Base-by-base conservation (phyloP, 2,329 filamentous ascomycete species). In the Amesomyces nigricolor region DNA sequence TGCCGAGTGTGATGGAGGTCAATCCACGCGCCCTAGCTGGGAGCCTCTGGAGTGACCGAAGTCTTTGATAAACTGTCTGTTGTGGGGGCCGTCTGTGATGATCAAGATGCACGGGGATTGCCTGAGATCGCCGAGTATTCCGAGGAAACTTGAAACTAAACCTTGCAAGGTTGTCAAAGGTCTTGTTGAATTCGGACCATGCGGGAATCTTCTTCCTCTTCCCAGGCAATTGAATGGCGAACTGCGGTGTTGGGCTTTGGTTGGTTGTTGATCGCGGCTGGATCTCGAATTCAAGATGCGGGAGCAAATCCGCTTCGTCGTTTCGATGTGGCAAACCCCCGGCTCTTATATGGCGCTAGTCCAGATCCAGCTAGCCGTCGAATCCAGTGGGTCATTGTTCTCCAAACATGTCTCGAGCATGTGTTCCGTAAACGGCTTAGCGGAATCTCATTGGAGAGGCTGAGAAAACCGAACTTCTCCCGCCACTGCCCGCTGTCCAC, bases 1-100 rank as follows among this genome's bases (percentile, higher is more conserved):
- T 65, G 61, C 57, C 57, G 39, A 11, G 16, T 47, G 26, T 14
- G 26, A 26, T 9, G 38, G 19, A n/a, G 32, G n/a, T 17, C 26
- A 19, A 17, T 13, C 32, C 16, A 45, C 46, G 35, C 37, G 32
- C 14, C 32, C 19, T 32, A 29, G 32, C 13, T 40, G 37, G 51
- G 54, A 13, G 26, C 32, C 16, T 29, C 22, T 49, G 44, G 19
- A 19, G 29, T 29, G 16, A 47, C n/a, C 17, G 10, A 10, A 17
- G 16, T 19, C 17, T 17, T 17, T 19, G 16, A 22, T n/a, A 9
- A 26, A 26, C 22, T 26, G 22, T 26, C 6, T 26, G 22, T 26
- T 26, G 22, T 26, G 22, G 22, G 22, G 22, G 22, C 22, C 22
- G 22, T 26, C 22, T 26, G 22, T 26, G 22, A 26, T 26, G 22